Evolutionary conservation across 1,139 yeast genomes (phyloP).

Genomic region (Pichia sp.): DNA sequence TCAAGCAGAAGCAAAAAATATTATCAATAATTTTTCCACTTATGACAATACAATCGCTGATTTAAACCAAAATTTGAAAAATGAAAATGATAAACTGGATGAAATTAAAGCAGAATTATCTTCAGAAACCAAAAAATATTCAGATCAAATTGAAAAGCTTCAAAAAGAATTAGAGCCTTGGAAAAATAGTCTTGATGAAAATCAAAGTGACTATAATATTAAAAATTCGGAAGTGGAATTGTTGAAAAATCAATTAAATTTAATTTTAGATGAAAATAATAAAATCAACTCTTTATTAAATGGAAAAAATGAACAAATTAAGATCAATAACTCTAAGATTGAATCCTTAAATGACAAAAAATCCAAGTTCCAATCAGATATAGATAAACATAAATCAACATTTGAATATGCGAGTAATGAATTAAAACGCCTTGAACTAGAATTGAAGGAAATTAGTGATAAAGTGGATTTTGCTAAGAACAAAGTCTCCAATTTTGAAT

Average conservation of each 20-base stretch:
- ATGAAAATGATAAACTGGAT: conserved; percentile 53
- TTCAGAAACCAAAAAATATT: conserved; percentile 62
- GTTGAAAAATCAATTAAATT: conserved; percentile 43
- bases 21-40: conserved; percentile 40
- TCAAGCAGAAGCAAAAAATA: conserved; percentile 39
- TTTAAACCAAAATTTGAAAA: conserved; percentile 41
- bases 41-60: conserved; percentile 39
- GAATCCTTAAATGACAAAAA: conserved; percentile 6
- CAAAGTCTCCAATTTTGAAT: conserved; percentile 51
- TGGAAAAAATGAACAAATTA: conserved; percentile 35
- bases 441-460: conserved; percentile 53
- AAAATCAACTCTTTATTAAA: conserved; percentile 43
- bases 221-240: conserved; percentile 62
- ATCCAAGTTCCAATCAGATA: conserved; percentile 2
- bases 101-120: conserved; percentile 62
- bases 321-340: conserved; percentile 31
- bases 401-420: conserved; percentile 30
- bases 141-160: conserved; percentile 54
- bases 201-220: conserved; percentile 60
- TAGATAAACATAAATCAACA: conserved; percentile 1
- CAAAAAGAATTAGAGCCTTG: conserved; percentile 79
- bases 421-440: conserved; percentile 47
- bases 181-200: conserved; percentile 61
- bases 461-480: conserved; percentile 60
- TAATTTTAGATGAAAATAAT: conserved; percentile 42